Conservation (phyloP, 768 basidiomycete species). For the Russula abietina region DNA sequence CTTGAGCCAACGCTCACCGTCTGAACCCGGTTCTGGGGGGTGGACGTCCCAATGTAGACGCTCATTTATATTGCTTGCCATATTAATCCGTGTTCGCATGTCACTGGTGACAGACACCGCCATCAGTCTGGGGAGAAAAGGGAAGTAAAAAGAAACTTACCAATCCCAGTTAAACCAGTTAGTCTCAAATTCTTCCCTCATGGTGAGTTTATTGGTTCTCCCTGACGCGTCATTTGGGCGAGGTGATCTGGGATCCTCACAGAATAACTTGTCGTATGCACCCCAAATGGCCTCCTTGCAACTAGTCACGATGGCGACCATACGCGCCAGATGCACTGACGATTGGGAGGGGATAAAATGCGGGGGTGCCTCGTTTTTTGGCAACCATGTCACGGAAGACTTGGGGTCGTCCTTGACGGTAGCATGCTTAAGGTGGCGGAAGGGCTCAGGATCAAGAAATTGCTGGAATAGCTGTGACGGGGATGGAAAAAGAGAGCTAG, state of each 20-base stretch:
- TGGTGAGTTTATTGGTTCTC: conserved; percentile 29
- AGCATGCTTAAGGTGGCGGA: conserved; percentile 19
- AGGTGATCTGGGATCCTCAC: conserved; percentile 32
- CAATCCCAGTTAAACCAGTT: conserved; percentile 67
- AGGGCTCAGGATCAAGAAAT: conserved; percentile 21
- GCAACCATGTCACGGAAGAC: conserved; percentile 6
- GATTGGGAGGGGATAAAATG: conserved; percentile 40
- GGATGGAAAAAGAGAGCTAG: neutral
- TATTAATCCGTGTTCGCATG: conserved; percentile 65
- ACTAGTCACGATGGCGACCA: conserved; percentile 47
- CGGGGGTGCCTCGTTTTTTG: conserved; percentile 25
- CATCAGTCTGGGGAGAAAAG: neutral
- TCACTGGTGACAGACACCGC: conserved; percentile 41
- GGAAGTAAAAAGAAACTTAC: conserved; percentile 33
- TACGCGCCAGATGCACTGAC: conserved; percentile 62
- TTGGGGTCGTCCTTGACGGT: conserved; percentile 17
- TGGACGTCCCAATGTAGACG: conserved; percentile 51
- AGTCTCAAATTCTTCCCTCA: conserved; percentile 56
- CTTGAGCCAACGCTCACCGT: conserved; percentile 50
- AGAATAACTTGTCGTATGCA: conserved; percentile 49
- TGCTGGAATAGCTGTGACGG: neutral
- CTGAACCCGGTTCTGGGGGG: conserved; percentile 35
- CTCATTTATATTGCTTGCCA: conserved; percentile 45
- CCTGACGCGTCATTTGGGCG: conserved; percentile 28
- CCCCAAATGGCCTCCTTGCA: conserved; percentile 69